Conservation (phyloP, 2,329 filamentous ascomycete species). For the Microsporum ferrugineum region DNA sequence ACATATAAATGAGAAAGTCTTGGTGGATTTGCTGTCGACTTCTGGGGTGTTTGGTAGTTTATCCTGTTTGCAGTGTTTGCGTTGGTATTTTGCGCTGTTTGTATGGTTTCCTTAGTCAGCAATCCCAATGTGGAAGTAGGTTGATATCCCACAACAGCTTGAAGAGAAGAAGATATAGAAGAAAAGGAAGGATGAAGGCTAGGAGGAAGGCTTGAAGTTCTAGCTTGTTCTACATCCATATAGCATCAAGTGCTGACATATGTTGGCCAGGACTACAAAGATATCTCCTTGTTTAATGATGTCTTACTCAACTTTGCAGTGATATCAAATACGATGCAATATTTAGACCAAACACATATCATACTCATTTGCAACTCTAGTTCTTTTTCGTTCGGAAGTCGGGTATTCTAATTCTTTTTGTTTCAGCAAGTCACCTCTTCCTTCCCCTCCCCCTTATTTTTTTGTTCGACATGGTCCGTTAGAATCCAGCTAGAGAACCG, state of each 20-base stretch:
- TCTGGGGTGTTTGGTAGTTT: background rate
- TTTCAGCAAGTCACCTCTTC: background rate
- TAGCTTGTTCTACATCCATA: too few relatives aligned
- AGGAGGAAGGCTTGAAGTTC: too few relatives aligned
- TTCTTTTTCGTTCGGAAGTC: background rate
- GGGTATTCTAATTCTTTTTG: constrained; percentile 1
- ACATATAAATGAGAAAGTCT: background rate
- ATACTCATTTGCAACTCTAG: background rate
- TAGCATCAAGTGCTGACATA: too few relatives aligned
- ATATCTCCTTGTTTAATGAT: too few relatives aligned
- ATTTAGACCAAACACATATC: background rate
- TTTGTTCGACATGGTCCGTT: background rate
- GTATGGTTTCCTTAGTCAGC: background rate
- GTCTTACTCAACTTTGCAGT: background rate
- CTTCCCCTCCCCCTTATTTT: background rate
- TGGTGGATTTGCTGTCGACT: background rate
- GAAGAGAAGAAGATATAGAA: background rate
- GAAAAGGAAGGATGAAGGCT: too few relatives aligned
- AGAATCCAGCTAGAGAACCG: background rate
- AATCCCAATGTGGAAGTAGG: background rate
- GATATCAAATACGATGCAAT: background rate
- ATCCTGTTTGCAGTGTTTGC: background rate
- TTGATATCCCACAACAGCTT: background rate
- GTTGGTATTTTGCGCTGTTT: background rate
- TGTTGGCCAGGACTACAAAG: too few relatives aligned